phyloP scores from a whole-genome alignment of 306 rosid species.

The Abrus pulchellus region DNA sequence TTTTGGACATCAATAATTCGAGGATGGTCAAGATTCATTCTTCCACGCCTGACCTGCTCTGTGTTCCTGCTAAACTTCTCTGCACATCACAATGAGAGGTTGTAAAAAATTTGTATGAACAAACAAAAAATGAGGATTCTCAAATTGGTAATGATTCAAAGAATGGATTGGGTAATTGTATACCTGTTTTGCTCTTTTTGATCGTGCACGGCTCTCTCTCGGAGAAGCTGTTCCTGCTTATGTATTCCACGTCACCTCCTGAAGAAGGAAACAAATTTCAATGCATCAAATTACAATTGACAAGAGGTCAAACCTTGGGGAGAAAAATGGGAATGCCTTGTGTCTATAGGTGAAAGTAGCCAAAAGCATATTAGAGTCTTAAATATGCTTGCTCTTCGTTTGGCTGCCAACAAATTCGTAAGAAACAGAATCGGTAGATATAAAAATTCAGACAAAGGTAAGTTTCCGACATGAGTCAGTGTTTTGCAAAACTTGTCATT shows the following conservation, averaged over 20 bases:
- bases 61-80: constrained; percentile 81
- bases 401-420: constrained; percentile 42
- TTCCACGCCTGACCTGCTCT: constrained; percentile 73
- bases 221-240: constrained; percentile 89
- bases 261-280: constrained; percentile 55
- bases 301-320: neutral
- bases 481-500: constrained; percentile 7
- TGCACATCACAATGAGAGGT: constrained; percentile 54
- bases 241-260: constrained; percentile 79
- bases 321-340: constrained; percentile 4
- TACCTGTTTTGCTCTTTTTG: constrained; percentile 98
- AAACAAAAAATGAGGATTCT: neutral
- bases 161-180: constrained; percentile 30
- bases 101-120: constrained; percentile 23
- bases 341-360: constrained; percentile 26
- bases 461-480: neutral
- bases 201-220: constrained; percentile 92
- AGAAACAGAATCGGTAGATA: neutral
- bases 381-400: constrained; percentile 28
- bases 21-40: constrained; percentile 96
- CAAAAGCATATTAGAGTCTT: constrained; percentile 25
- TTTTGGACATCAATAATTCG: constrained; percentile 94
- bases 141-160: constrained; percentile 28
- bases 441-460: constrained; percentile 34
- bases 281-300: constrained; percentile 40